Base-by-base conservation (phyloP, 306 rosid species). In the Sicyos edulis region DNA sequence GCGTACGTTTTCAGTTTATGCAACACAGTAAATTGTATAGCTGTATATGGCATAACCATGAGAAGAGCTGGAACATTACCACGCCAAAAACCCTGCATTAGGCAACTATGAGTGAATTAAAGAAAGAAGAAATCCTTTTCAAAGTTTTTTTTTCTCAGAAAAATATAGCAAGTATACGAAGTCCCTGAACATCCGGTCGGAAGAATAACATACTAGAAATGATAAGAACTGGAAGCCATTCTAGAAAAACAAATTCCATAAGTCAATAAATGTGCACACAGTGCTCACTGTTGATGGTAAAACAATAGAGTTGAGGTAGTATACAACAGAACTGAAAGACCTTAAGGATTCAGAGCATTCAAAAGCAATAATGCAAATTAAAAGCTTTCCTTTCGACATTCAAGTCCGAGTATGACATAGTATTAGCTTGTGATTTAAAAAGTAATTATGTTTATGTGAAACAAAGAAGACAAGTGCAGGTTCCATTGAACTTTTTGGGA, bases 41-140 rank as follows among this genome's bases (percentile, higher is more conserved):
- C 96, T 16, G 96, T 88, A 80, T 93, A 93, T 0, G 98, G 98
- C 98, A 93, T 93, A 81, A 87, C 96, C 98, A 90, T 93, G 67
- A 93, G 97, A 83, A 90, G 80, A 42, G 96, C 98, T 3, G 98
- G 98, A 47, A 93, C 98, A 76, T 93, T 93, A 2, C 98, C 98
- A 22, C 96, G 92, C 98, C 98, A 93, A 73, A 93, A 93, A 21
- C 98, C 98, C 98, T 93, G 81, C 17, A 76, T 80, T 16, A 37
- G 49, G 22, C 8, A 78, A 63, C 19, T 73, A 51, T 37, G 8
- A 49, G 29, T 68, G 34, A 49, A 69, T 65, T 52, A 11, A 6
- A n/a, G 26, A 59, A 60, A 24, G 45, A 58, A 8, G 1, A 26
- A 24, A 49, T 47, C 3, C 17, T 11, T 6, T 15, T 51, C 0